Conservation (phyloP, 192 early-diverging fungal species). For the Gamsiella multidivaricata region DNA sequence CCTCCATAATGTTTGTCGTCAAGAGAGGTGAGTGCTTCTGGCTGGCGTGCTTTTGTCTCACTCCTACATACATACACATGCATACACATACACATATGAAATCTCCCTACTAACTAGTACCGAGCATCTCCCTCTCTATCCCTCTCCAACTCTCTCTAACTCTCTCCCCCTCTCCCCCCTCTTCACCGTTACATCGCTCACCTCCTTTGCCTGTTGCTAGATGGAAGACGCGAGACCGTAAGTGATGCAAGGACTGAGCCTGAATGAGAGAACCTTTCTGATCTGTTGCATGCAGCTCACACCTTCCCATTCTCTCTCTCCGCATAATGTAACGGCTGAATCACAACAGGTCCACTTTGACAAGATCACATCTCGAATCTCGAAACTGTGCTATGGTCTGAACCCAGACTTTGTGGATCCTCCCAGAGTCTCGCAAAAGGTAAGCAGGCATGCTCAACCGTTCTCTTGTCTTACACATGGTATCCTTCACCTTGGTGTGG, state of each 20-base stretch:
- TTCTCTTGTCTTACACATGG: no score
- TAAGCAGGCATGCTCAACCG: constrained; percentile 55
- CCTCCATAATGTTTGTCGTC: constrained; percentile 42
- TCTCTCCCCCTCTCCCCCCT: neutral
- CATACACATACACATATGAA: neutral
- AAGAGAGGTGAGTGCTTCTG: constrained; percentile 46
- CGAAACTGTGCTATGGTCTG: constrained; percentile 94
- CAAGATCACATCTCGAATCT: constrained; percentile 93
- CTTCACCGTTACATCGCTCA: neutral
- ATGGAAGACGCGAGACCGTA: constrained; percentile 55
- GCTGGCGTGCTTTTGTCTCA: neutral
- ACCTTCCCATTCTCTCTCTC: no score
- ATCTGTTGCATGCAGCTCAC: neutral
- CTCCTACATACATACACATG: neutral
- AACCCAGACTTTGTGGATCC: constrained; percentile 94
- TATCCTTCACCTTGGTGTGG: no score
- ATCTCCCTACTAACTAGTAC: no score
- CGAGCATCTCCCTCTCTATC: no score
- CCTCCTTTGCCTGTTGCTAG: no score
- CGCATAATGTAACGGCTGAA: constrained; percentile 57
- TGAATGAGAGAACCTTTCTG: neutral
- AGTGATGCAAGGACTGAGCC: neutral
- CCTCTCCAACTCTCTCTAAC: no score
- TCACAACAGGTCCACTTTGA: constrained; percentile 90
- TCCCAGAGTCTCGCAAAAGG: constrained; percentile 91